Conservation (phyloP, 2,329 filamentous ascomycete species). For the Arachnomyces sp. region DNA sequence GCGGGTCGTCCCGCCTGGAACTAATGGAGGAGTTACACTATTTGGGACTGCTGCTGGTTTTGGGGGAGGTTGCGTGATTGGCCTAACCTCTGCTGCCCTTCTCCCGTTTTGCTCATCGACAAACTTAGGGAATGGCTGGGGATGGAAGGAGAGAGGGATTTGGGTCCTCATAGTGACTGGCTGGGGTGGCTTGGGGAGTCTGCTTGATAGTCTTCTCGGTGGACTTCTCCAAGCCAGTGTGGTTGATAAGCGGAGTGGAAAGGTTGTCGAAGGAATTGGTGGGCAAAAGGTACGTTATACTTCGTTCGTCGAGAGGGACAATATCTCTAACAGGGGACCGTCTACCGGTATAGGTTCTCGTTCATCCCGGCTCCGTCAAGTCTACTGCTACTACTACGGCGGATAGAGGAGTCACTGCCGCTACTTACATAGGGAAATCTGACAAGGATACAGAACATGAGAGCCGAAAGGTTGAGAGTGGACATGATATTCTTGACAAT, state of each 20-base stretch:
- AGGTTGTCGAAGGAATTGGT: conserved; percentile 80
- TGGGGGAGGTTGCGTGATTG: conserved; percentile 62
- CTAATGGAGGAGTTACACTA: conserved; percentile 83
- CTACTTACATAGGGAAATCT: conserved; percentile 11
- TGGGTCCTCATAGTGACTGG: conserved; percentile 53
- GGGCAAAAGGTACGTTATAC: conserved; percentile 49
- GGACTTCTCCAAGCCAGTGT: conserved; percentile 81
- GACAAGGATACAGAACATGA: conserved; percentile 43
- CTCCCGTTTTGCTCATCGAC: conserved; percentile 57
- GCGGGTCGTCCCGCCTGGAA: conserved; percentile 76
- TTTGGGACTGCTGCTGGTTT: conserved; percentile 67
- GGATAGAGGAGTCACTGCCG: conserved; percentile 13
- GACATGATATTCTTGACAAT: conserved; percentile 74
- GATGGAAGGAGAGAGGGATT: conserved; percentile 46
- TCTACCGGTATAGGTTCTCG: conserved; percentile 22
- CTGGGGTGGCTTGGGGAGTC: conserved; percentile 70
- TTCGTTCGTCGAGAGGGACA: neutral
- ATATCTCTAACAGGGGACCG: neutral
- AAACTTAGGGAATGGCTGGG: conserved; percentile 25
- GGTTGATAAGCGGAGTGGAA: conserved; percentile 72
- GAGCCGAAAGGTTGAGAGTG: conserved; percentile 59
- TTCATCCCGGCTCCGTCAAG: conserved; percentile 27
- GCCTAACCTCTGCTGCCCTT: conserved; percentile 60
- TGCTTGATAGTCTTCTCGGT: conserved; percentile 82
- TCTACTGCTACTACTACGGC: conserved; percentile 8